These are phyloP conservation scores for Pyrus communis DNA, from an alignment of 306 rosid species.

Conservation along the genomic window DNA sequence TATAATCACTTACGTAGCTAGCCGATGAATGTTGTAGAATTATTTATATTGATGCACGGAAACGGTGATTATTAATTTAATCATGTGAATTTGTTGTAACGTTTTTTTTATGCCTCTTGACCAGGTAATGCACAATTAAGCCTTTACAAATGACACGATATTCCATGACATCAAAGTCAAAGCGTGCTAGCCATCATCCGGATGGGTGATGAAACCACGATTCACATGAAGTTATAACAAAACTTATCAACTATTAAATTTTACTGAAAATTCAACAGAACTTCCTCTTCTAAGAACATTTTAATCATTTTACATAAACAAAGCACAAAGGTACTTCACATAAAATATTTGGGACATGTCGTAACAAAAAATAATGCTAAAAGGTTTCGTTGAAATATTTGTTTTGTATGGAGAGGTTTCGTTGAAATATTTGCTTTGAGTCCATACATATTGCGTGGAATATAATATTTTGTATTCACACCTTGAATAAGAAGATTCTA, in stretches of 20 bases:
- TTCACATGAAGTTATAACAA: too few species aligned
- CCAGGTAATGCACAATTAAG: not conserved
- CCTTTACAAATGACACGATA: not conserved
- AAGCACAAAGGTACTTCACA: too few species aligned
- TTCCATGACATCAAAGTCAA: accelerated
- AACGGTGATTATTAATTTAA: not conserved
- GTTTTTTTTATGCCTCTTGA: not conserved
- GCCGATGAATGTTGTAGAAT: not conserved
- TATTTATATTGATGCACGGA: not conserved
- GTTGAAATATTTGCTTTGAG: not conserved
- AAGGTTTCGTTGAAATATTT: not conserved
- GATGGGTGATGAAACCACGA: accelerated
- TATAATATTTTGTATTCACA: too few species aligned
- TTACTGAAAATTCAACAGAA: too few species aligned
- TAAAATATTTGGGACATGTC: too few species aligned
- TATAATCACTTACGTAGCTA: not conserved
- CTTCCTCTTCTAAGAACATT: too few species aligned
- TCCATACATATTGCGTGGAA: too few species aligned
- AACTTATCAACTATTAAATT: too few species aligned
- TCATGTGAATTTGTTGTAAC: not conserved
- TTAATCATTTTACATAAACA: too few species aligned
- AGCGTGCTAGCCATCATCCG: accelerated
- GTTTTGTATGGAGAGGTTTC: not conserved
- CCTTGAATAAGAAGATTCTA: too few species aligned
- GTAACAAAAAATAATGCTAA: not conserved